Percentiles rank a stretch among this genome's conserved stretches.
Evolutionary conservation across 441 rosid genomes (phyloP).

Genomic region (Capsella rubella): DNA sequence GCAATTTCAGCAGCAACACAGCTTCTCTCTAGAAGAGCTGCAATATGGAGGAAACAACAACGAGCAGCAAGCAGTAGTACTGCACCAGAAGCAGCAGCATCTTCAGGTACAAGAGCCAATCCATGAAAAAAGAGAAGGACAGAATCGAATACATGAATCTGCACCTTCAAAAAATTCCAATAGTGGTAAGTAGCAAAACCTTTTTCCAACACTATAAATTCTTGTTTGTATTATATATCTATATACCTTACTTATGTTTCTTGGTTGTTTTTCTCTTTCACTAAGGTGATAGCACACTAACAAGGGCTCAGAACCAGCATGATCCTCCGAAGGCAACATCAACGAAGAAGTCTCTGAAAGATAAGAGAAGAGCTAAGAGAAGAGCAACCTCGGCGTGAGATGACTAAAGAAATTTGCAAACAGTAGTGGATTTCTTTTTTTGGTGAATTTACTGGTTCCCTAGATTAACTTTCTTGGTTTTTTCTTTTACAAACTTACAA

Average conservation of each 20-base stretch:
- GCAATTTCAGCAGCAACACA: neutral
- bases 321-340: neutral
- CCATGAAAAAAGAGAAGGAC: neutral
- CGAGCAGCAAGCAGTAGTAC: neutral
- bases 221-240: neutral
- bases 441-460: neutral
- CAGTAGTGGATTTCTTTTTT: neutral
- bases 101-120: neutral
- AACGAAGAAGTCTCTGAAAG: neutral
- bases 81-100: neutral
- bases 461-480: neutral
- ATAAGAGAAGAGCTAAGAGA: neutral
- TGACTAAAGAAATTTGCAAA: conserved; percentile 4
- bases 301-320: conserved; percentile 5
- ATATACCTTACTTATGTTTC: neutral
- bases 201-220: neutral
- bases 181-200: conserved; percentile 29
- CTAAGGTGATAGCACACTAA: neutral
- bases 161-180: conserved; percentile 2
- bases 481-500: neutral
- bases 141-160: neutral
- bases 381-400: neutral
- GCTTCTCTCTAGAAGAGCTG: neutral
- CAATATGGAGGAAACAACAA: neutral
- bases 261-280: neutral